Evolutionary conservation across 352 stramenopile genomes (phyloP).

Genomic region (Albugo candida): DNA sequence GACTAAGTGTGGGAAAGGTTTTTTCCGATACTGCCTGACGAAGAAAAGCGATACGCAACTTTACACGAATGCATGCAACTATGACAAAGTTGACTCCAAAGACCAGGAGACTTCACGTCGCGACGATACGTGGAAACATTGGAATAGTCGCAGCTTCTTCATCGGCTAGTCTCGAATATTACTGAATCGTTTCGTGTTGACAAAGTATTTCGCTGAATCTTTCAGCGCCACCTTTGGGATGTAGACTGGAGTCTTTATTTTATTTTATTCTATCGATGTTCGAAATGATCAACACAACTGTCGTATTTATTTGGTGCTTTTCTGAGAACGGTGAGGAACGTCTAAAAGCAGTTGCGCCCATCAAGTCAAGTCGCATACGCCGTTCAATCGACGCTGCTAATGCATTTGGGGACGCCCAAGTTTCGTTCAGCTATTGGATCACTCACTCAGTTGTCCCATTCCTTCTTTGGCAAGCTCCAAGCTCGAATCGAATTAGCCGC

Average conservation of each 20-base stretch:
- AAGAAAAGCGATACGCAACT: conserved; percentile 94
- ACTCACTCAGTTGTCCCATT: conserved; percentile 36
- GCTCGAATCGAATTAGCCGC: conserved; percentile 55
- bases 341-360: conserved; percentile 26
- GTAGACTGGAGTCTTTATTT: conserved; percentile 65
- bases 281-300: conserved; percentile 58
- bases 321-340: conserved; percentile 33
- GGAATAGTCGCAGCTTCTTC: conserved; percentile 27
- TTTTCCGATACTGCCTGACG: conserved; percentile 99
- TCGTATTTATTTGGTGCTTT: conserved; percentile 65
- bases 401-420: conserved; percentile 51
- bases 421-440: conserved; percentile 36
- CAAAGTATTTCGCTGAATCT: conserved; percentile 48
- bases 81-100: conserved; percentile 98
- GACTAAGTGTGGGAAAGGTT: conserved; percentile 99
- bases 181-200: conserved; percentile 51
- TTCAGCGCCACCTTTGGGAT: conserved; percentile 51
- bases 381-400: conserved; percentile 30
- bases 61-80: conserved; percentile 85
- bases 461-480: conserved; percentile 68
- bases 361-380: conserved; percentile 38
- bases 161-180: conserved; percentile 24
- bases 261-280: conserved; percentile 33
- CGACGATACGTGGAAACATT: conserved; percentile 82
- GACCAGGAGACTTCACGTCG: conserved; percentile 97